Conservation (phyloP, 1,139 yeast genomes). For the Sugiyamaella xylanicola region DNA sequence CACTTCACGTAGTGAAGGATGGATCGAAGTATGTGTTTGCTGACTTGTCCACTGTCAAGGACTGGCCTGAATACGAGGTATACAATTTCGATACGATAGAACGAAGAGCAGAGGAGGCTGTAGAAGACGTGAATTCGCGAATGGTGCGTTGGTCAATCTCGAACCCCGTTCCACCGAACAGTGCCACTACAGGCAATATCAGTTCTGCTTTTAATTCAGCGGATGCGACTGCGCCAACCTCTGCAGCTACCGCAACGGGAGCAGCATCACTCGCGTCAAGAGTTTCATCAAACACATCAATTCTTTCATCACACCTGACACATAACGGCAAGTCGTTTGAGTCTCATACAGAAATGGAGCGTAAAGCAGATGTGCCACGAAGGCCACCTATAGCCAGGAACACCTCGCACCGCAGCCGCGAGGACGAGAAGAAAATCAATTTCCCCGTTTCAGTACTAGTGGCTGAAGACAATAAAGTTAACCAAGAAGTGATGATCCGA, state of each 20-base stretch:
- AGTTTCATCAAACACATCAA: slow-evolving; percentile 11
- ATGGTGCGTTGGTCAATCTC: slow-evolving; percentile 12
- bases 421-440: slow-evolving; percentile 31
- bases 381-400: slow-evolving; percentile 32
- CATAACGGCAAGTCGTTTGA: slow-evolving; percentile 3
- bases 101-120: slow-evolving; percentile 22
- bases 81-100: slow-evolving; percentile 21
- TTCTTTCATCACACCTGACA: slow-evolving; percentile 6
- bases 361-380: slow-evolving; percentile 3
- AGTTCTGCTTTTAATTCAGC: background rate
- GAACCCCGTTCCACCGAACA: slow-evolving; percentile 1
- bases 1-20: slow-evolving; percentile 49
- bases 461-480: slow-evolving; percentile 94
- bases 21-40: slow-evolving; percentile 27
- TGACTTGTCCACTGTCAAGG: slow-evolving; percentile 24
- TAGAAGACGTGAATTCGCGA: slow-evolving; percentile 21
- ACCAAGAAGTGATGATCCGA: slow-evolving; percentile 88
- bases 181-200: background rate
- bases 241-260: background rate
- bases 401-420: slow-evolving; percentile 30
- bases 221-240: background rate
- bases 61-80: slow-evolving; percentile 28
- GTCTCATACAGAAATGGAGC: background rate
- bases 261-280: slow-evolving; percentile 2
- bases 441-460: slow-evolving; percentile 63